Evolutionary conservation across 1,284 basidiomycete species (phyloP), one percentile per base, ranked within the genome.

Genomic region (Puccinia triticina): DNA sequence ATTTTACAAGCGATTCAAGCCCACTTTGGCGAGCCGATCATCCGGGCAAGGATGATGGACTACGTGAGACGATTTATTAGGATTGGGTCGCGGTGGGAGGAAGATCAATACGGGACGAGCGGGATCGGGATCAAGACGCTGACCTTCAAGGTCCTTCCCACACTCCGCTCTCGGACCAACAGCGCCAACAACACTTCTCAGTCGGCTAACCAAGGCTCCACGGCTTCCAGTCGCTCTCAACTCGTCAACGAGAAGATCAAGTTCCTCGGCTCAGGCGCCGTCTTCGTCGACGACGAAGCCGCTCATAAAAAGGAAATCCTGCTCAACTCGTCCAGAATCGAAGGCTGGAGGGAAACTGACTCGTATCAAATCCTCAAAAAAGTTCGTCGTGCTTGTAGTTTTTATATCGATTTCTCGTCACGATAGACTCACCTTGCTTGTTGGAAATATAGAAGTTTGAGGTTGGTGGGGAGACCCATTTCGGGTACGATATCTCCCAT

Each of bases 11-110:
- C 92, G 1, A 92, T 94, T 67, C 88, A 90, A 21, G 90, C 90
- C 18, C 93, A 94, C 85, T 93, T 91, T 85, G 92, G 93, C 69
- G 94, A 96, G 87, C 88, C 89, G 12, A 89, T 92, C 83, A 91
- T 96, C n/a, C 91, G 93, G 7, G 89, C 91, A 12, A 90, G 93
- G 18, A 92, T 94, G 85, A 90, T 91, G 21, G 93, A 95, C 84
- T 95, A 93, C 85, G 90, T 92, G 2, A 86, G 87, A 69, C 90
- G 92, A 7, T 95, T 96, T 86, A 90, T 93, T 43, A 89, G 92
- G 48, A 88, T 94, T 53, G 92, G 93, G 0, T 91, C 93, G 12
- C 89, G 92, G 82, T 93, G 93, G 85, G 94, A 95, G 85, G 93
- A 93, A 86, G 90, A 93, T 46, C 89, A 90, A 16, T 88, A 89